Percentiles rank a stretch among this genome's conserved stretches.
Evolutionary conservation across 441 rosid genomes (phyloP).

Genomic region (Cnidoscolus chayamansa): DNA sequence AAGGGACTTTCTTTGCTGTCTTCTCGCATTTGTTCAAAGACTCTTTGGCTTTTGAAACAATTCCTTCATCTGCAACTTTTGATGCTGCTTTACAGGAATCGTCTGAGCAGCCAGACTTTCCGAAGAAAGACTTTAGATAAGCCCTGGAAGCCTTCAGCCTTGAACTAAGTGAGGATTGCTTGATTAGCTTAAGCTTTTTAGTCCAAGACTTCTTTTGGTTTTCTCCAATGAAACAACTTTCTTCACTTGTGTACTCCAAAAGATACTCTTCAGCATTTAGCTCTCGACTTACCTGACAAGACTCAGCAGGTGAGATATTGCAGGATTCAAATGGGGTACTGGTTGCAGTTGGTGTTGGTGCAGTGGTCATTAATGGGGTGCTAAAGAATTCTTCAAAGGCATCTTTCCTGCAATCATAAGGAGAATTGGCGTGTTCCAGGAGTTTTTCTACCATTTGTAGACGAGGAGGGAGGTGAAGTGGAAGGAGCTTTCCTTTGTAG

Average conservation of each 20-base stretch:
- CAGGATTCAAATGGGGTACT: conserved; percentile 61
- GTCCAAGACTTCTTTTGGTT: conserved; percentile 66
- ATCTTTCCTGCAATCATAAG: conserved; percentile 14
- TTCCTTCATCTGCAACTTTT: conserved; percentile 50
- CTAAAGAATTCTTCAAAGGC: conserved; percentile 48
- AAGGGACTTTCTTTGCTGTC: conserved; percentile 38
- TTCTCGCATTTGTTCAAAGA: conserved; percentile 28
- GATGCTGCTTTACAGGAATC: conserved; percentile 38
- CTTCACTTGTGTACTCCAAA: conserved; percentile 32
- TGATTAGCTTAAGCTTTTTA: conserved; percentile 61
- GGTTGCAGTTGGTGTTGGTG: conserved; percentile 47
- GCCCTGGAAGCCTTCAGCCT: conserved; percentile 75
- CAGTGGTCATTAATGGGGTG: conserved; percentile 62
- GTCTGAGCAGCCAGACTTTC: conserved; percentile 53
- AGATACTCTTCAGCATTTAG: conserved; percentile 61
- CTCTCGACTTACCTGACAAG: conserved; percentile 69
- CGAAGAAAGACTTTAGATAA: conserved; percentile 62
- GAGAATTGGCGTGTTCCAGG: conserved; percentile 37
- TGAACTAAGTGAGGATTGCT: conserved; percentile 49
- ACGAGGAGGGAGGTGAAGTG: conserved; percentile 90
- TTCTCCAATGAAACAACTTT: conserved; percentile 26
- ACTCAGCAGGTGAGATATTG: conserved; percentile 42
- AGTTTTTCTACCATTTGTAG: conserved; percentile 76
- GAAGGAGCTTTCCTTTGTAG: conserved; percentile 92
- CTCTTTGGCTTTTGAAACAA: conserved; percentile 36